These are phyloP conservation scores for Cucurbita maxima DNA, from an alignment of 306 rosid genomes.

Conservation along the genomic window DNA sequence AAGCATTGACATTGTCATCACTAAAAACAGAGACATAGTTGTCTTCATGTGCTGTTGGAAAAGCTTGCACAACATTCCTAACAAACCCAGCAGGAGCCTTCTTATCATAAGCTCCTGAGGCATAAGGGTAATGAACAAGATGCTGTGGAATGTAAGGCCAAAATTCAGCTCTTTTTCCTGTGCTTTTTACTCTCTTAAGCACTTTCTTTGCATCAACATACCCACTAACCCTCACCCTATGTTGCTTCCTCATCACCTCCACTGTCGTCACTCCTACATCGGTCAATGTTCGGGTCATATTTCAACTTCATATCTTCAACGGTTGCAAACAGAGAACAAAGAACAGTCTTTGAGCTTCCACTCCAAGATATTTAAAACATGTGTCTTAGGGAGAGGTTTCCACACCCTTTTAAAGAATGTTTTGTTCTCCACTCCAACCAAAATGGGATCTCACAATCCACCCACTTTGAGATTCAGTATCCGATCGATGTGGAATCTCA, in stretches of 20 bases:
- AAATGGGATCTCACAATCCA: too few species aligned
- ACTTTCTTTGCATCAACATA: slow-evolving; percentile 71
- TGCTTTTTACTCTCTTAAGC: slow-evolving; percentile 46
- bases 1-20: slow-evolving; percentile 77
- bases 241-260: slow-evolving; percentile 73
- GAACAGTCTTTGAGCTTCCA: too few species aligned
- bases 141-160: slow-evolving; percentile 90
- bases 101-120: slow-evolving; percentile 53
- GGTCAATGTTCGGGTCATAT: not conserved
- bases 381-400: too few species aligned
- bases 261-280: slow-evolving; percentile 57
- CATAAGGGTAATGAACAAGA: slow-evolving; percentile 49
- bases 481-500: too few species aligned
- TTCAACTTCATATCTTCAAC: not conserved
- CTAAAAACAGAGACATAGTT: slow-evolving; percentile 47
- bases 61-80: slow-evolving; percentile 35
- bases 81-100: slow-evolving; percentile 72
- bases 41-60: slow-evolving; percentile 32
- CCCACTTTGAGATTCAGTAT: too few species aligned
- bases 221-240: slow-evolving; percentile 58
- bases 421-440: too few species aligned
- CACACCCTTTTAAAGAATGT: too few species aligned
- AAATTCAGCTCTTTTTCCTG: slow-evolving; percentile 68
- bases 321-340: too few species aligned
- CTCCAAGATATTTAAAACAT: too few species aligned